These are phyloP conservation scores for Arachis stenosperma DNA, from an alignment of 306 rosid genomes.

Conservation along the genomic window DNA sequence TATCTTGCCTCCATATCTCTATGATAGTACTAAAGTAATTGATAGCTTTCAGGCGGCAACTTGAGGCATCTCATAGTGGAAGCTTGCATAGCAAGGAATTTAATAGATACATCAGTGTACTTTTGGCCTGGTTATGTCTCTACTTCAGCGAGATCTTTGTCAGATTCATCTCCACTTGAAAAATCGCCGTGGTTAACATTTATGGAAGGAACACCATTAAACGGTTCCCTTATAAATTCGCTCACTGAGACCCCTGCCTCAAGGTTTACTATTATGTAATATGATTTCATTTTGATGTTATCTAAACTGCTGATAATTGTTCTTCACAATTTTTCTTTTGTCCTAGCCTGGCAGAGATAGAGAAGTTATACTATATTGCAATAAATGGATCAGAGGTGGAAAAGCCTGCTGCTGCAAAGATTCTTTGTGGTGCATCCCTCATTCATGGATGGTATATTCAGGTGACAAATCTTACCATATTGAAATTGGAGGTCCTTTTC, in stretches of 20 bases:
- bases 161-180: slow-evolving; percentile 53
- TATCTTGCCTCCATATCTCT: slow-evolving; percentile 18
- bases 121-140: slow-evolving; percentile 74
- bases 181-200: slow-evolving; percentile 74
- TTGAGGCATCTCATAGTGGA: slow-evolving; percentile 85
- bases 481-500: slow-evolving; percentile 21
- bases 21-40: slow-evolving; percentile 37
- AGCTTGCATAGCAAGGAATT: slow-evolving; percentile 79
- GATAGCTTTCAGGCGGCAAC: slow-evolving; percentile 64
- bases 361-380: slow-evolving; percentile 72
- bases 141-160: slow-evolving; percentile 47
- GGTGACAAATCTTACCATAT: slow-evolving; percentile 51
- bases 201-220: slow-evolving; percentile 74
- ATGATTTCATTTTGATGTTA: slow-evolving; percentile 33
- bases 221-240: slow-evolving; percentile 53
- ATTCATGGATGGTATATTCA: slow-evolving; percentile 83
- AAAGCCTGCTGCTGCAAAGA: slow-evolving; percentile 71
- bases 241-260: slow-evolving; percentile 72
- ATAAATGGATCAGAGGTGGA: slow-evolving; percentile 73
- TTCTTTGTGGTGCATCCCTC: slow-evolving; percentile 83
- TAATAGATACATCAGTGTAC: slow-evolving; percentile 72
- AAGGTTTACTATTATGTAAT: slow-evolving; percentile 48
- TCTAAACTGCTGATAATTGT: slow-evolving; percentile 38
- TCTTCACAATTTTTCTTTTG: slow-evolving; percentile 42
- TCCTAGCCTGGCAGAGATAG: slow-evolving; percentile 71